Evolutionary conservation across 176 grass and related monocot genomes (phyloP), one percentile per base, ranked within the genome.

Genomic region (Musa troglodytarum): DNA sequence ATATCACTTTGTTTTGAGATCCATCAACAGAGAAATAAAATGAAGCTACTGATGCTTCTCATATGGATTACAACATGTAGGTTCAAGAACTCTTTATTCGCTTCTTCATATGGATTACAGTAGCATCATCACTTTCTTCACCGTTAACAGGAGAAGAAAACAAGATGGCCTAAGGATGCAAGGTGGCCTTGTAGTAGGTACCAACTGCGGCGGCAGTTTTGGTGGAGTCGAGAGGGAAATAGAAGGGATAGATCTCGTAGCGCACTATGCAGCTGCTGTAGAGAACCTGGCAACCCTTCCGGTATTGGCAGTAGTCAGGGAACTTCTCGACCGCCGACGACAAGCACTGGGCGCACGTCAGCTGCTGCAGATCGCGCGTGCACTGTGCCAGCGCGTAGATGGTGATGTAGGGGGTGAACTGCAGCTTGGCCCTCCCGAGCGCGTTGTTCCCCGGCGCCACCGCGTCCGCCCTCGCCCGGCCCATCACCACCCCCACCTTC

Each of bases 231-330:
- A 92, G 85, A 5, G 89, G 89, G 85, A 92, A 86, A 76, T 83
- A 88, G 76, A 92, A 92, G 0, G 89, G 89, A 72, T 92, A 92
- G 17, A 92, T 92, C 86, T 92, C 89, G 80, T 92, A 92, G 65
- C 89, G 86, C 70, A 86, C 83, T 56, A 81, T 81, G 66, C 85
- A 92, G 80, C 85, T 92, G 79, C 89, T 92, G 66, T 92, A 92
- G 69, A 83, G 77, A 57, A 88, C 82, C 80, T 78, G 83, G 73
- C 89, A 92, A 0, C 89, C 89, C 74, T 79, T 70, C 74, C 79
- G 77, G 65, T 76, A 80, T 55, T 65, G 56, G 75, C 89, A 92
- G 81, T 83, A 88, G 28, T 64, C 12, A 16, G 59, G 69, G 81
- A 92, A 85, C 59, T 19, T 72, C 8, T 83, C 87, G 83, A 88